These are phyloP conservation scores for Tephrocybe sp. DNA, from an alignment of 768 basidiomycete genomes.

Conservation along the genomic window DNA sequence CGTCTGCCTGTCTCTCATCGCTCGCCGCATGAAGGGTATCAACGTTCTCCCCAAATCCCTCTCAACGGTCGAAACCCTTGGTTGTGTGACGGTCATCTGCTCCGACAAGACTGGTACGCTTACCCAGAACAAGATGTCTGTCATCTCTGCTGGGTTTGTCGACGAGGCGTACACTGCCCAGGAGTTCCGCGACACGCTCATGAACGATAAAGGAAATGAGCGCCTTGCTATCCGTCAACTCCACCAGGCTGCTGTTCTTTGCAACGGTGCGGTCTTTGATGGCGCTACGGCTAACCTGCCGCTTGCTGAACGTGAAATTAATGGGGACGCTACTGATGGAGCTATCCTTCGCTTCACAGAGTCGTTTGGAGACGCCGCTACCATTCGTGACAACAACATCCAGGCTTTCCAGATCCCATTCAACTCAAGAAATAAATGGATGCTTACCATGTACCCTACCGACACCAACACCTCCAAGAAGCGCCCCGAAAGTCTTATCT, in stretches of 20 bases:
- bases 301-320: slow-evolving; percentile 30
- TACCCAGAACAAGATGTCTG: slow-evolving; percentile 59
- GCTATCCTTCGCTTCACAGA: slow-evolving; percentile 50
- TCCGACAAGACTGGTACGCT: slow-evolving; percentile 62
- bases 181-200: slow-evolving; percentile 15
- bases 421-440: slow-evolving; percentile 57
- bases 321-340: slow-evolving; percentile 51
- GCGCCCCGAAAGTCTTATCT: slow-evolving; percentile 25
- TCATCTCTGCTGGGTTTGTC: slow-evolving; percentile 41
- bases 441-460: slow-evolving; percentile 41
- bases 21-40: slow-evolving; percentile 13
- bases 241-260: slow-evolving; percentile 42
- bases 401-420: slow-evolving; percentile 40
- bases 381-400: slow-evolving; percentile 18
- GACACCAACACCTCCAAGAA: neutral
- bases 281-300: slow-evolving; percentile 20
- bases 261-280: slow-evolving; percentile 56
- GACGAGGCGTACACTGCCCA: slow-evolving; percentile 28
- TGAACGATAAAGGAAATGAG: slow-evolving; percentile 7
- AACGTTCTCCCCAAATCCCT: slow-evolving; percentile 38
- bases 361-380: slow-evolving; percentile 19
- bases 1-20: slow-evolving; percentile 36
- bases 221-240: slow-evolving; percentile 15
- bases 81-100: slow-evolving; percentile 51
- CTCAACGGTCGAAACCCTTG: slow-evolving; percentile 65